Evolutionary conservation across 805 yeast genomes (phyloP), one percentile per base, ranked within the genome.

Genomic region (Schwanniomyces polymorphus): DNA sequence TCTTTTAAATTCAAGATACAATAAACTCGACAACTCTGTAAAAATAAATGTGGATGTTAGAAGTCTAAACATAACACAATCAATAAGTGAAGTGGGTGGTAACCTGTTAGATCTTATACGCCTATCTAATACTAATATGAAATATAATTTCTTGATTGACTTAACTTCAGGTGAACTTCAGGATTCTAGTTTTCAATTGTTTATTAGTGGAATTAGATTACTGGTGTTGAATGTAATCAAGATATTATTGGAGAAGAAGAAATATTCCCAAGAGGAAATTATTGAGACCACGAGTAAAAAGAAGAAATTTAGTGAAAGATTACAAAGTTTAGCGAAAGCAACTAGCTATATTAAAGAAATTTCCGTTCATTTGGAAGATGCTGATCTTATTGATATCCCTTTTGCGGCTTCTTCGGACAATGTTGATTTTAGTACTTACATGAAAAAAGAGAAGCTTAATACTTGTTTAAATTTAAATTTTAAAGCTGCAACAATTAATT

Each of bases 341-440:
- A 7, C 25, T 18, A 37, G 6, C 7, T 21, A 34, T 27, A n/a
- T 10, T 2, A 11, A n/a, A 27, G 37, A 7, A 14, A 39, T 65
- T 2, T 57, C 66, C 7, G 18, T 70, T 6, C 61, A 63, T 37
- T 44, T 64, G 9, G 68, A 67, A 45, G 65, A 65, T 43, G 45
- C 58, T 8, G 44, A 46, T 10, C 33, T 70, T 3, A 38, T 47
- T 14, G 69, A 65, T 12, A 58, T 70, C 14, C 75, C 75, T 1
- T 64, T 68, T 43, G 57, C 63, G 1, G 58, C 66, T 10, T 51
- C 63, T 10, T 46, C 49, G 8, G 56, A 56, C 28, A 59, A 59
- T 38, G 56, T 53, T 21, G 40, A 58, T 7, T 56, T 66, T 21
- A 44, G 44, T 4, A 55, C 57, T 7, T 67, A 60, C 50, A 53